Evolutionary conservation across 306 rosid genomes (phyloP).

Genomic region (Quercus wislizeni): DNA sequence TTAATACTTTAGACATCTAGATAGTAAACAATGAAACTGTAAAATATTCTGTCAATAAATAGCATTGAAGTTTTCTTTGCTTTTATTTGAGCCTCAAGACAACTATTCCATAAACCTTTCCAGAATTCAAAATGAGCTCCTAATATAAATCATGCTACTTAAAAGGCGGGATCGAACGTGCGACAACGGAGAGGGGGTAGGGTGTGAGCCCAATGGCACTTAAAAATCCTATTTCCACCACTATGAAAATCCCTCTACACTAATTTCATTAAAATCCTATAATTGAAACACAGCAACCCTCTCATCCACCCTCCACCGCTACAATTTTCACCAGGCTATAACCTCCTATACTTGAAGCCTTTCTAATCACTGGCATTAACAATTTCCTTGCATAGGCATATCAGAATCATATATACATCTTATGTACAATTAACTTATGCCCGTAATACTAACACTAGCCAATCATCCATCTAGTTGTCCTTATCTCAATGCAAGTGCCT

Average conservation of each 20-base stretch:
- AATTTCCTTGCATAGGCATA: not conserved
- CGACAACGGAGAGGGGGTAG: too few relatives aligned
- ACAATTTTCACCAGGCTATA: not conserved
- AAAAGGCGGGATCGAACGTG: not conserved
- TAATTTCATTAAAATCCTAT: not conserved
- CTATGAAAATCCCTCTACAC: conserved; percentile 5
- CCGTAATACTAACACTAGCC: not conserved
- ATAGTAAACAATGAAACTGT: not conserved
- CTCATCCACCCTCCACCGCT: conserved; percentile 10
- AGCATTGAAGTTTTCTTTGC: not conserved
- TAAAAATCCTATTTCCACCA: not conserved
- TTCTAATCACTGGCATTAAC: not conserved
- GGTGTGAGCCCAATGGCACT: too few relatives aligned
- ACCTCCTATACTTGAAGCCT: not conserved
- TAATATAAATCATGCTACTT: not conserved
- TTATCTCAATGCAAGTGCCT: not conserved
- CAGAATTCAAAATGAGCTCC: not conserved
- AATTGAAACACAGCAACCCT: not conserved
- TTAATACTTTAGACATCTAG: too few relatives aligned
- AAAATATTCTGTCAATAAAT: not conserved
- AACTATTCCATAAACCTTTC: not conserved
- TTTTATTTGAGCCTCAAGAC: not conserved
- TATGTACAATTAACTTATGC: not conserved
- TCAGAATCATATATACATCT: not conserved
- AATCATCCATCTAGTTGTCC: not conserved